These are phyloP conservation scores for Eudorina sp. DNA, from an alignment of 139 green algal species.

Conservation along the genomic window DNA sequence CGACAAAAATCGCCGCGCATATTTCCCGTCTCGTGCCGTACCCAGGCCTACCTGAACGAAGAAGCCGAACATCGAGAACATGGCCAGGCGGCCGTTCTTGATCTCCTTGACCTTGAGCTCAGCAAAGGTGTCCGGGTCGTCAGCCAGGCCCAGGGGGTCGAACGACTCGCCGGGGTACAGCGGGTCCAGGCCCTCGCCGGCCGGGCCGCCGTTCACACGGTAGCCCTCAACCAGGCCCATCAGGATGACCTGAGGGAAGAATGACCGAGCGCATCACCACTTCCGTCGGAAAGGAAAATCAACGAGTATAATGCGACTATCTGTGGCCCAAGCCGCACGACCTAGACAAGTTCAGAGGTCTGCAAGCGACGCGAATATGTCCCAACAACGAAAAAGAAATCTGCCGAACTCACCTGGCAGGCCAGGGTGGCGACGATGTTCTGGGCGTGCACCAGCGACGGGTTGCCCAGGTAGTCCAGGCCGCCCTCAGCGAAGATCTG, in stretches of 20 bases:
- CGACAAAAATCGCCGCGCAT: not conserved
- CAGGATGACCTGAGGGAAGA: slow-evolving; percentile 76
- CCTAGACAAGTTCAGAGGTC: no score
- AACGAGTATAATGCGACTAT: no score
- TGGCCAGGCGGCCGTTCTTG: slow-evolving; percentile 92
- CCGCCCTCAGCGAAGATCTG: slow-evolving; percentile 93
- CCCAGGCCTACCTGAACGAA: slow-evolving; percentile 67
- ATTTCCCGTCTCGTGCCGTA: no score
- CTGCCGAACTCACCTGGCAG: slow-evolving; percentile 81
- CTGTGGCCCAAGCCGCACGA: no score
- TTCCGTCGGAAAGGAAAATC: no score
- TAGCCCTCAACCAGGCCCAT: slow-evolving; percentile 92
- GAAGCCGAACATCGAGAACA: slow-evolving; percentile 87
- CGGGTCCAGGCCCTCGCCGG: slow-evolving; percentile 83
- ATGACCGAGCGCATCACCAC: no score
- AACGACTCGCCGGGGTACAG: slow-evolving; percentile 76
- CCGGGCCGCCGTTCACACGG: slow-evolving; percentile 84
- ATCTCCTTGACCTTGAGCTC: slow-evolving; percentile 88
- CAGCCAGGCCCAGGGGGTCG: slow-evolving; percentile 95
- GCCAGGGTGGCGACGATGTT: slow-evolving; percentile 94
- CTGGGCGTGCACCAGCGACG: slow-evolving; percentile 95
- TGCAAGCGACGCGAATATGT: no score
- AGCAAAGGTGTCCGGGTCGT: slow-evolving; percentile 94
- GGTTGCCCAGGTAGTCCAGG: slow-evolving; percentile 97
- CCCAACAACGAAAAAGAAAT: no score